Evolutionary conservation across 768 basidiomycete genomes (phyloP).

Genomic region (Leccinum imitatum): DNA sequence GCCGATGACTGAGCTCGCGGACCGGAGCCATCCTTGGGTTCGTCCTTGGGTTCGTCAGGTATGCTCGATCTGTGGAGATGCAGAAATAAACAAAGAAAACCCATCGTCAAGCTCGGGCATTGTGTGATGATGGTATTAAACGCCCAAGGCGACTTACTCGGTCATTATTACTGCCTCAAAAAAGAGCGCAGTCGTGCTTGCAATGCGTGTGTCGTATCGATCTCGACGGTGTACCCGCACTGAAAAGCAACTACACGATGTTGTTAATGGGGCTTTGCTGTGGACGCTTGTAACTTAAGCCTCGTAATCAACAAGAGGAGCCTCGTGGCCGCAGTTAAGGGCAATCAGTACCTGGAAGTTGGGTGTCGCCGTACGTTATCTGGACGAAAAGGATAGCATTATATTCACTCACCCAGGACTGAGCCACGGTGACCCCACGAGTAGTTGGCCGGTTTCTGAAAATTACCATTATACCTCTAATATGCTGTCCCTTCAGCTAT

Average conservation of each 20-base stretch:
- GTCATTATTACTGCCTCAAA: not conserved
- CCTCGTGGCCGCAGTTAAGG: no score
- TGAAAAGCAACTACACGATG: conserved; percentile 6
- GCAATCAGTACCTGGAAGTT: no score
- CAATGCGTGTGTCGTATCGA: not conserved
- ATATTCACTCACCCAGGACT: no score
- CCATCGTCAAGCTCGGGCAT: not conserved
- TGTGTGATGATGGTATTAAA: not conserved
- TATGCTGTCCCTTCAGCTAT: no score
- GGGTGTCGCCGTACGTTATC: no score
- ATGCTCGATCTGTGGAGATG: not conserved
- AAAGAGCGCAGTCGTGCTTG: not conserved
- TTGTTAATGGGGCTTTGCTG: conserved; percentile 1
- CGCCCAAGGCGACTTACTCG: not conserved
- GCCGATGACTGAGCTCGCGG: not conserved
- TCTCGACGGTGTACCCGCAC: not conserved
- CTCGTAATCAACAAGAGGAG: no score
- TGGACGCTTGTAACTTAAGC: not conserved
- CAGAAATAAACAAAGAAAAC: not conserved
- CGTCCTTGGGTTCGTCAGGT: not conserved
- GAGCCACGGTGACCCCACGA: no score
- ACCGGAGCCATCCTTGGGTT: no score
- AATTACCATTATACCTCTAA: no score
- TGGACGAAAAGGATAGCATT: no score
- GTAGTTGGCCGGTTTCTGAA: no score